Conservation (phyloP, 305 asterid genomes). For the Withania somnifera region DNA sequence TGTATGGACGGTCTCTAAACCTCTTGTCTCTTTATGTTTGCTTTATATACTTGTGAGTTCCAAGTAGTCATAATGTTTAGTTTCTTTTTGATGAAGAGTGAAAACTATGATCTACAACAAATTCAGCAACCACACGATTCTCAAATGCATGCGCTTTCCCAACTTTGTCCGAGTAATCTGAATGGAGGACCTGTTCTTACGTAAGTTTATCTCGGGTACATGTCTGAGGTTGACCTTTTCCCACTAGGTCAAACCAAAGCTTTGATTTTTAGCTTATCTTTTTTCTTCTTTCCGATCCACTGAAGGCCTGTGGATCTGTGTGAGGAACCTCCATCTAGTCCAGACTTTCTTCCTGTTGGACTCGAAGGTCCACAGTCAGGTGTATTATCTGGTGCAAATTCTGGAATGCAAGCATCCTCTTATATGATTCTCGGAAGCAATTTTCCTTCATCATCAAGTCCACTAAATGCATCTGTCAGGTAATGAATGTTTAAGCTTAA, state of each 20-base stretch:
- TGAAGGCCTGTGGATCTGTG: constrained; percentile 65
- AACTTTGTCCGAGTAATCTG: constrained; percentile 47
- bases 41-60: background rate
- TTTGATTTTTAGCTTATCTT: background rate
- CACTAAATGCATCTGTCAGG: constrained; percentile 48
- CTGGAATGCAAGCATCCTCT: constrained; percentile 42
- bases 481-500: constrained; percentile 13
- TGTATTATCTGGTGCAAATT: constrained; percentile 32
- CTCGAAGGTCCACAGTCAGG: constrained; percentile 48
- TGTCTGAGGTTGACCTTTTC: background rate
- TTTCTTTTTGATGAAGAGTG: constrained; percentile 18
- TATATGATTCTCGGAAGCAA: constrained; percentile 40
- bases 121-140: constrained; percentile 56
- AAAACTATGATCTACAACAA: constrained; percentile 50
- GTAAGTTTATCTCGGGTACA: constrained; percentile 30
- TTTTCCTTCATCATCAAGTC: constrained; percentile 36
- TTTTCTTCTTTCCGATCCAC: background rate
- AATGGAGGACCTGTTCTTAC: constrained; percentile 51
- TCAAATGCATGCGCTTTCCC: constrained; percentile 55
- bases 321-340: constrained; percentile 32
- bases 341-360: constrained; percentile 40
- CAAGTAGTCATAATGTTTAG: background rate
- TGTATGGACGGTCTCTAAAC: background rate
- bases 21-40: background rate
- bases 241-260: background rate